Evolutionary conservation across 2,329 filamentous ascomycete genomes (phyloP).

Genomic region (Domatiomyces globalis): DNA sequence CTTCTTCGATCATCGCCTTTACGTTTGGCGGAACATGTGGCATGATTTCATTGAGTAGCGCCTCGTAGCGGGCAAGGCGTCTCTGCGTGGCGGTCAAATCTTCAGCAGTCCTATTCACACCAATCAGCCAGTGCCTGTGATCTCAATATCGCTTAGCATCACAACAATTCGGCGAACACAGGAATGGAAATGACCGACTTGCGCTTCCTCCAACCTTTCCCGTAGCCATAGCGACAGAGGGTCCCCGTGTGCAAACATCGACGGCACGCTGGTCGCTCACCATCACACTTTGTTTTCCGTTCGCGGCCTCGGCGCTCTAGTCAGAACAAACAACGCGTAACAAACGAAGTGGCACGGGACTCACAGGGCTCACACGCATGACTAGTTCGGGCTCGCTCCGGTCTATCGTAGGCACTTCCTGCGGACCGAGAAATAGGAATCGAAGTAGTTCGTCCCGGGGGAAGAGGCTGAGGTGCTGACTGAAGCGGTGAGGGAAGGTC

Average conservation of each 20-base stretch:
- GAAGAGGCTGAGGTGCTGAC: background rate
- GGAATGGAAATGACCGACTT: conserved; percentile 11
- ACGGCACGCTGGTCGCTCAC: conserved; percentile 16
- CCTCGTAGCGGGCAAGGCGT: conserved; percentile 16
- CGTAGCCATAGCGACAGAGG: conserved; percentile 17
- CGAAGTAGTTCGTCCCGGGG: background rate
- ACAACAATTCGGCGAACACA: background rate
- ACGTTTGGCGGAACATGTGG: conserved; percentile 15
- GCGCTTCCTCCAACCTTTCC: conserved; percentile 19
- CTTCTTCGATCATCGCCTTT: conserved; percentile 16
- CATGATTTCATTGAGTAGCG: conserved; percentile 15
- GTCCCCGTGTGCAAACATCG: conserved; percentile 18
- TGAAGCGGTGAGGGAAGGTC: background rate
- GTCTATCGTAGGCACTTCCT: conserved; percentile 13
- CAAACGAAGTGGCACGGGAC: background rate
- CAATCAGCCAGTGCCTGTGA: background rate
- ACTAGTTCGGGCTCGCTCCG: conserved; percentile 17
- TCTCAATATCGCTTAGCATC: background rate
- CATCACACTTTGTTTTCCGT: conserved; percentile 19
- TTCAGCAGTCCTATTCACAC: conserved; percentile 14
- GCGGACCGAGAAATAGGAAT: conserved; percentile 6
- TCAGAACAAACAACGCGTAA: background rate
- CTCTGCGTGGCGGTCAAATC: conserved; percentile 16
- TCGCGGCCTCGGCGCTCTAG: conserved; percentile 5
- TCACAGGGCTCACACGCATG: conserved; percentile 18